A percentile compares a stretch with the other conserved stretches of the same genome.
Evolutionary conservation across 495 filamentous ascomycete species (phyloP).

Genomic region (Lasiosphaeriaceae sp.): DNA sequence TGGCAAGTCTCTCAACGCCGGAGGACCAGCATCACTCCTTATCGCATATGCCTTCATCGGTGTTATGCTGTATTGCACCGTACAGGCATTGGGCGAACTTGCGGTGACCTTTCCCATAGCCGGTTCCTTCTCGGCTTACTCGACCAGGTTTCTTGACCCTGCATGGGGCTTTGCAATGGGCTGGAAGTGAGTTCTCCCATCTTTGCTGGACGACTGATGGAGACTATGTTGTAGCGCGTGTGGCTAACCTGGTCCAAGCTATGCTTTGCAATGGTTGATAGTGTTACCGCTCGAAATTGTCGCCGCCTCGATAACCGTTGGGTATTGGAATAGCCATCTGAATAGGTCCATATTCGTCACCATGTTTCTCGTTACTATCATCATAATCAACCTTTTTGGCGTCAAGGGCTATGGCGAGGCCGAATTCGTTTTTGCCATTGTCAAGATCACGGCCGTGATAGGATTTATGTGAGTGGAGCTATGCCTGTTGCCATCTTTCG

Average conservation of each 20-base stretch:
- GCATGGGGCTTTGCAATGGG: conserved; percentile 99
- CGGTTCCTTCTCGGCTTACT: conserved; percentile 89
- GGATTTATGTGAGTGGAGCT: conserved; percentile 69
- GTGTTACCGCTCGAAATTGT: conserved; percentile 88
- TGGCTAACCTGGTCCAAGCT: conserved; percentile 41
- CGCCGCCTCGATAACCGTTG: conserved; percentile 81
- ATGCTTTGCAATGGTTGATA: conserved; percentile 90
- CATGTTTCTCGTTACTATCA: conserved; percentile 70
- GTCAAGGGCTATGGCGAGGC: conserved; percentile 88
- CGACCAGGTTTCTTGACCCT: conserved; percentile 87
- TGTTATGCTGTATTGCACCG: conserved; percentile 85
- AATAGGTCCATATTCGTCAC: conserved; percentile 80
- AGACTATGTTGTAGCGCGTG: neutral
- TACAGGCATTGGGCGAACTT: conserved; percentile 89
- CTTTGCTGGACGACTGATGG: neutral
- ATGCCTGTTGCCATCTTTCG: neutral
- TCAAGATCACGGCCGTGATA: conserved; percentile 85
- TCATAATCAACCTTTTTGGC: conserved; percentile 80
- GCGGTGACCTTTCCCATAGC: conserved; percentile 88
- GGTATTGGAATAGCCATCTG: conserved; percentile 70
- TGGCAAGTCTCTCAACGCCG: conserved; percentile 68
- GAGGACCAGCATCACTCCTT: conserved; percentile 81
- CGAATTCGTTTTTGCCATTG: conserved; percentile 79
- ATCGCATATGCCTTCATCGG: conserved; percentile 82
- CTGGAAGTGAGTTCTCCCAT: conserved; percentile 64